A percentile compares a stretch with the other conserved stretches of the same genome.
phyloP scores from a whole-genome alignment of 129 eudicot genomes.

The Escallonia herrerae region DNA sequence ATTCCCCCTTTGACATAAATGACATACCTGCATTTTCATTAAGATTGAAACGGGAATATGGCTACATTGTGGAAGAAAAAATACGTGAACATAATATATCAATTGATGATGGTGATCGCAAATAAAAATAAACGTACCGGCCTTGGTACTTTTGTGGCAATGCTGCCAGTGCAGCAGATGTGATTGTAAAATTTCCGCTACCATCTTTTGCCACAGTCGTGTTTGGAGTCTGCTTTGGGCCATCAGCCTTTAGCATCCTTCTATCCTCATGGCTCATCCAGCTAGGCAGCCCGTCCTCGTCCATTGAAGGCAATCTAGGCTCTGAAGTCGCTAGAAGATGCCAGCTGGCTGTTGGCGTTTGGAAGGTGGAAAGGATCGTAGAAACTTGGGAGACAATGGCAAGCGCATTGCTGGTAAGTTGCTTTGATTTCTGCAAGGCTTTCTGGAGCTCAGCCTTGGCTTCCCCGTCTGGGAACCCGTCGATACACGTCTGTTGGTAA shows the following conservation, averaged over 20 bases:
- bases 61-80: background rate
- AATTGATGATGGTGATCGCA: background rate
- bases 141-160: slow-evolving; percentile 40
- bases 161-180: slow-evolving; percentile 40
- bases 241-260: slow-evolving; percentile 30
- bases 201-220: slow-evolving; percentile 68
- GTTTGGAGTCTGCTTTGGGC: slow-evolving; percentile 27
- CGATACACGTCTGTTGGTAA: slow-evolving; percentile 79
- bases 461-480: slow-evolving; percentile 49
- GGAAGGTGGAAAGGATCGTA: slow-evolving; percentile 21
- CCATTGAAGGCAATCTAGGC: background rate
- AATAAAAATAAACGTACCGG: slow-evolving; percentile 23
- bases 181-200: slow-evolving; percentile 45
- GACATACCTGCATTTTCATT: slow-evolving; percentile 27
- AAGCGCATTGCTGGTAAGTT: slow-evolving; percentile 61
- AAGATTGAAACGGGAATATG: background rate
- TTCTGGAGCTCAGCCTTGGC: slow-evolving; percentile 27
- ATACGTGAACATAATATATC: background rate
- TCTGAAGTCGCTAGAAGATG: slow-evolving; percentile 22
- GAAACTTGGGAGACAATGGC: slow-evolving; percentile 37
- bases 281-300: slow-evolving; percentile 23
- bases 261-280: slow-evolving; percentile 41
- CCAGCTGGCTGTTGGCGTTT: slow-evolving; percentile 10
- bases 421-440: slow-evolving; percentile 29
- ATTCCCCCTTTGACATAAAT: slow-evolving; percentile 58